Evolutionary conservation across 2,329 filamentous ascomycete species (phyloP), one percentile per base, ranked within the genome.

Genomic region (Penicillium expansum): DNA sequence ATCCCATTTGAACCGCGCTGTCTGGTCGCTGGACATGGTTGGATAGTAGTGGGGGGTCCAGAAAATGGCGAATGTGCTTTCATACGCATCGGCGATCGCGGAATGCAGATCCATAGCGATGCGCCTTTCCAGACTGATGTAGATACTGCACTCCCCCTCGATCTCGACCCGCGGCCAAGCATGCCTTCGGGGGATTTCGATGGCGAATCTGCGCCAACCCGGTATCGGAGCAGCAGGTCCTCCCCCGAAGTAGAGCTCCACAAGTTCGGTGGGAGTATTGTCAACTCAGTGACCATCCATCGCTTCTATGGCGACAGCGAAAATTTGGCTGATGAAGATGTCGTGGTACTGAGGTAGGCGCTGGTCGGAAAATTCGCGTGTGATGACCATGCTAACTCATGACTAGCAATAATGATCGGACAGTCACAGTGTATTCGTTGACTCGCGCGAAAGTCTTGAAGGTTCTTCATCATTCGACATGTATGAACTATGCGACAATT

Each of bases 401-500:
- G 90, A 44, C 52, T 77, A 97, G 67, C 86, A 97, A 97, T 76
- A 99, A 99, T 71, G 94, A 97, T 76, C 88, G 87, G 71, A 91
- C 90, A 1, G 89, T 97, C 55, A 88, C 88, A 29, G 77, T 97
- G n/a, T 91, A 95, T 69, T 89, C 87, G 48, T 79, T 97, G 20
- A 80, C 83, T 29, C 84, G 87, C 51, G 83, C 86, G 14, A 80
- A 89, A 58, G 80, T 88, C 35, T 76, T 95, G 22, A 86, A 90
- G 53, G 82, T 86, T 42, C 78, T 97, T 52, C 81, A 84, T 4
- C 88, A 96, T 62, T 88, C 90, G 5, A 89, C 93, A 69, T 89
- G 87, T 62, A 93, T 97, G 78, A 99, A 99, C 68, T 91, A 95
- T 69, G 91, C 92, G 33, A 85, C 92, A n/a, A 87, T 99, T 51